Percentiles rank a stretch among this genome's conserved stretches.
Evolutionary conservation across 805 yeast species (phyloP).

Genomic region (Yamadazyma olivae): DNA sequence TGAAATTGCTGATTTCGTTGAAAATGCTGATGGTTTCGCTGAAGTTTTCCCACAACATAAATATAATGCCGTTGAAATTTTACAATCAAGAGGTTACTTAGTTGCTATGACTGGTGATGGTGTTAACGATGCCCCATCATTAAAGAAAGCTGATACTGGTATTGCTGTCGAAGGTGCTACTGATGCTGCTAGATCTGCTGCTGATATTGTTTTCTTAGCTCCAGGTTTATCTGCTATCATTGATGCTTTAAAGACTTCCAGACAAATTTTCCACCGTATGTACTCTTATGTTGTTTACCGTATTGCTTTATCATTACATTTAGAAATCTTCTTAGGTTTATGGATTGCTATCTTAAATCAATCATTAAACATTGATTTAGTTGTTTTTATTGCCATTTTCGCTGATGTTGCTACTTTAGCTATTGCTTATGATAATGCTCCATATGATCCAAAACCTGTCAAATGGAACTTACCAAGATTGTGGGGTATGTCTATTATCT

Average conservation of each 20-base stretch:
- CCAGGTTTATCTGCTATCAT: slow-evolving; percentile 95
- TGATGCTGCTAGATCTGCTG: slow-evolving; percentile 96
- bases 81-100: slow-evolving; percentile 93
- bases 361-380: slow-evolving; percentile 82
- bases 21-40: slow-evolving; percentile 97
- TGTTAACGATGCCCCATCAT: slow-evolving; percentile 97
- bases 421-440: slow-evolving; percentile 97
- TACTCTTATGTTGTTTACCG: slow-evolving; percentile 97
- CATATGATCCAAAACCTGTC: slow-evolving; percentile 88
- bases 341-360: slow-evolving; percentile 94
- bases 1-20: slow-evolving; percentile 95
- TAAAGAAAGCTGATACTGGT: slow-evolving; percentile 89
- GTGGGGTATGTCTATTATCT: slow-evolving; percentile 92
- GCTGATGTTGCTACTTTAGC: slow-evolving; percentile 98
- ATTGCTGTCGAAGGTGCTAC: slow-evolving; percentile 98
- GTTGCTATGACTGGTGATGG: slow-evolving; percentile 99
- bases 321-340: slow-evolving; percentile 91
- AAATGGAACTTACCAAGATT: slow-evolving; percentile 96
- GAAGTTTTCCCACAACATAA: slow-evolving; percentile 98
- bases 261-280: slow-evolving; percentile 99
- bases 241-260: slow-evolving; percentile 88
- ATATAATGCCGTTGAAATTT: slow-evolving; percentile 91
- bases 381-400: slow-evolving; percentile 95
- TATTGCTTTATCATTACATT: slow-evolving; percentile 91
- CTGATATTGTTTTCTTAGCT: slow-evolving; percentile 90